Conservation (phyloP, 768 basidiomycete genomes). For the Clavulina sp. region DNA sequence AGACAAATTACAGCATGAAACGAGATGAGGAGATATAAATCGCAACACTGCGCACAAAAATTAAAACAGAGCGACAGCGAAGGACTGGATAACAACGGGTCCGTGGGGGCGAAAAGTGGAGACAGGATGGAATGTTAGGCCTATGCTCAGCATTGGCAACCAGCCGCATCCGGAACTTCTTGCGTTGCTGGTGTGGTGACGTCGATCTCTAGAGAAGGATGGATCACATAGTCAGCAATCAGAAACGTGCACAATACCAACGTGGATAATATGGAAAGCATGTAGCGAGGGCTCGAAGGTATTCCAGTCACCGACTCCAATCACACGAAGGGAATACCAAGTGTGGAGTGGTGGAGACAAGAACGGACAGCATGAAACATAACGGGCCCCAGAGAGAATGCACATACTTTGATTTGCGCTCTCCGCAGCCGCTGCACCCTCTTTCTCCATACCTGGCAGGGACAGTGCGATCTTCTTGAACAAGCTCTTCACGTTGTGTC, state of each 20-base stretch:
- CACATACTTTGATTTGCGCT: conserved; percentile 22
- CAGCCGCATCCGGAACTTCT: conserved; percentile 71
- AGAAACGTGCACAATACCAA: no score
- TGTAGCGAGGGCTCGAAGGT: not conserved
- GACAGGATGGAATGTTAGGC: no score
- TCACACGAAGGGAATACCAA: not conserved
- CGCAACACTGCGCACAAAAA: no score
- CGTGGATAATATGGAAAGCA: not conserved
- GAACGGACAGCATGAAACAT: not conserved
- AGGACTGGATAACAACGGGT: no score
- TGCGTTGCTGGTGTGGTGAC: conserved; percentile 54
- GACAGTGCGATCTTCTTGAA: conserved; percentile 99
- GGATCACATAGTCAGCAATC: no score
- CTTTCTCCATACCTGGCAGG: conserved; percentile 88
- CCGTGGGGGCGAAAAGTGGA: no score
- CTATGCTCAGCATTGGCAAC: conserved; percentile 63
- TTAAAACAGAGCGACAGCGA: no score
- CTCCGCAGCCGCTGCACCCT: conserved; percentile 18
- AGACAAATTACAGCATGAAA: no score
- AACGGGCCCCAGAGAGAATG: not conserved
- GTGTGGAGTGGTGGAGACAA: no score
- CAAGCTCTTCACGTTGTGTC: conserved; percentile 95
- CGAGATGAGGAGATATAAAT: no score
- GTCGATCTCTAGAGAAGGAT: conserved; percentile 58
- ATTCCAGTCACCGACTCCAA: not conserved